Conservation (phyloP, 2,329 filamentous ascomycete species). For the Calcarisporium arbuscula region DNA sequence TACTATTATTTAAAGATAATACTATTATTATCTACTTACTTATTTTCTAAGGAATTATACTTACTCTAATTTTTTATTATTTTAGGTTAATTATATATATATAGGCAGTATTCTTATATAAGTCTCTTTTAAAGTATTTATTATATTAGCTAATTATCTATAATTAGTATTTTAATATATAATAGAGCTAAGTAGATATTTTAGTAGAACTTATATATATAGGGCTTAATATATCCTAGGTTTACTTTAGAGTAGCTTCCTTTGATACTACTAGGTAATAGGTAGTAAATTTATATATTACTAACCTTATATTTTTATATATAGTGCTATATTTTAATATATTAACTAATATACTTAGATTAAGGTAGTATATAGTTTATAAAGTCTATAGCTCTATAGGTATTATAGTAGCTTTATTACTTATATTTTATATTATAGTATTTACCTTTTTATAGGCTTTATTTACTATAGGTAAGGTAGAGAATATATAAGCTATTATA, state of each 20-base stretch:
- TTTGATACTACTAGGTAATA: background rate
- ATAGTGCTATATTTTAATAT: background rate
- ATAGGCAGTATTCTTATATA: background rate
- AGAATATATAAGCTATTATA: conserved; percentile 1
- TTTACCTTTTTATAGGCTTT: conserved; percentile 1
- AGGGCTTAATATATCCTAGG: conserved; percentile 1
- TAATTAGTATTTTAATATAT: conserved; percentile 1
- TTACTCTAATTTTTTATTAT: conserved; percentile 1
- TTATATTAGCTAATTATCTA: background rate
- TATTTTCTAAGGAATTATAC: background rate
- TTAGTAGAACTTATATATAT: conserved; percentile 1
- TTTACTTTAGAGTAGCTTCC: conserved; percentile 1
- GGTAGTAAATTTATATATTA: background rate
- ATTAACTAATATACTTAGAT: background rate
- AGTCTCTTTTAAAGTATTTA: conserved; percentile 1
- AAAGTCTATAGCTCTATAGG: conserved; percentile 3
- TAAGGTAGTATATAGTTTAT: background rate
- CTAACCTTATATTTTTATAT: conserved; percentile 1
- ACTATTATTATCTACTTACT: background rate
- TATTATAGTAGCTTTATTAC: conserved; percentile 1
- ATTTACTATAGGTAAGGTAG: conserved; percentile 1
- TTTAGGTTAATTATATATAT: background rate
- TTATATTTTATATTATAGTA: conserved; percentile 1
- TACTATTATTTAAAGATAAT: background rate
- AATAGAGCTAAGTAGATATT: conserved; percentile 1